Conservation (phyloP, 75 land plant species). For the Selaginella tamariscina region DNA sequence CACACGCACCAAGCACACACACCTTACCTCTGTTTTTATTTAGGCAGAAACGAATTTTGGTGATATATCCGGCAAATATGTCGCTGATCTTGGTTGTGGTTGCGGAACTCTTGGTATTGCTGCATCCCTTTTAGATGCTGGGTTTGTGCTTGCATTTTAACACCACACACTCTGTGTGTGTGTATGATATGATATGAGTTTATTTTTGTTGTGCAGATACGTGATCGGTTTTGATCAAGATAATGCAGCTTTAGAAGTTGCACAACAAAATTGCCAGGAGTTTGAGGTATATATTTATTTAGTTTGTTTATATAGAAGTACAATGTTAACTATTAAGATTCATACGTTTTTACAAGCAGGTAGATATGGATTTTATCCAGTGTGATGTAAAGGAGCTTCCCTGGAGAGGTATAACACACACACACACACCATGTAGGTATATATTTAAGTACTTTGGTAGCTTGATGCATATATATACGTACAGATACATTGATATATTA, state of each 20-base stretch:
- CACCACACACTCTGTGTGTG: too few species aligned
- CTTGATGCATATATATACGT: neutral
- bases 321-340: too few species aligned
- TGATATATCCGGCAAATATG: slow-evolving; percentile 65
- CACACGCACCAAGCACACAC: too few species aligned
- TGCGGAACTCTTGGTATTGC: slow-evolving; percentile 94
- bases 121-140: slow-evolving; percentile 75
- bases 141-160: too few species aligned
- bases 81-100: slow-evolving; percentile 96
- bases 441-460: slow-evolving; percentile 2
- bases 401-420: slow-evolving; percentile 39
- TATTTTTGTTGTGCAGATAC: too few species aligned
- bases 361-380: slow-evolving; percentile 51
- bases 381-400: slow-evolving; percentile 36
- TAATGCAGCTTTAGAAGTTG: slow-evolving; percentile 55
- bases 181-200: too few species aligned
- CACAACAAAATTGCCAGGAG: slow-evolving; percentile 50
- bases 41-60: slow-evolving; percentile 64
- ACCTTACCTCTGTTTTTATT: too few species aligned
- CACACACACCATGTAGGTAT: neutral
- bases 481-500: neutral
- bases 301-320: neutral
- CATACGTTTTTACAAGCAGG: slow-evolving; percentile 28
- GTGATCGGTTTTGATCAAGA: slow-evolving; percentile 81
- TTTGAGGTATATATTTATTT: slow-evolving; percentile 45